These are phyloP conservation scores for Tilletiopsis washingtonensis DNA, from an alignment of 1,284 basidiomycete species.

Conservation along the genomic window DNA sequence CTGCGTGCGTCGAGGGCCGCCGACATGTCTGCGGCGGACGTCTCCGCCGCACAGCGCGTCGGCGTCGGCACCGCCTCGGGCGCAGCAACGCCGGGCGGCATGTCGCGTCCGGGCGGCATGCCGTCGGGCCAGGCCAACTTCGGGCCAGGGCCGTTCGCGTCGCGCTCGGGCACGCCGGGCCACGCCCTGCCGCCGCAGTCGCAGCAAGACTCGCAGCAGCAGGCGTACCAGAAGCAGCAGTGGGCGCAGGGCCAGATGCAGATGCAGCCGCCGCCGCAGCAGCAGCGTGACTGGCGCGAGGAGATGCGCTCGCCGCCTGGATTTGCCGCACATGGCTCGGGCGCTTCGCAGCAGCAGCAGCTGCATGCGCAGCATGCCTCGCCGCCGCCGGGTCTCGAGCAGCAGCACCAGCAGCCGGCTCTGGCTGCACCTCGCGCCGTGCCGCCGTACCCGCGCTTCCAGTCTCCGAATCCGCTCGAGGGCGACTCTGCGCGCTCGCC, in stretches of 20 bases:
- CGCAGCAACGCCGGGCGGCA: not conserved
- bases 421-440: slow-evolving; percentile 24
- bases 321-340: not conserved
- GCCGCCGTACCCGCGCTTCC: slow-evolving; percentile 26
- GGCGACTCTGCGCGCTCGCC: slow-evolving; percentile 20
- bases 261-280: not conserved
- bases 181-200: not conserved
- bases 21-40: slow-evolving; percentile 2
- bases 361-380: not conserved
- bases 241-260: slow-evolving; percentile 1
- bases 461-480: slow-evolving; percentile 23
- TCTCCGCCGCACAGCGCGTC: not conserved
- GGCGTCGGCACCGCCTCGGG: not conserved
- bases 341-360: not conserved
- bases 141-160: not conserved
- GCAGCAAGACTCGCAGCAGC: not conserved
- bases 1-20: too few relatives aligned
- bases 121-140: too few relatives aligned
- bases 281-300: not conserved
- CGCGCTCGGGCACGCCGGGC: not conserved
- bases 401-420: too few relatives aligned
- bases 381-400: not conserved
- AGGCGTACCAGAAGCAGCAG: not conserved
- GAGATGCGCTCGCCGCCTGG: not conserved
- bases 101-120: too few relatives aligned